Evolutionary conservation across 2,329 filamentous ascomycete genomes (phyloP).

Genomic region (Penicillium brasilianum): DNA sequence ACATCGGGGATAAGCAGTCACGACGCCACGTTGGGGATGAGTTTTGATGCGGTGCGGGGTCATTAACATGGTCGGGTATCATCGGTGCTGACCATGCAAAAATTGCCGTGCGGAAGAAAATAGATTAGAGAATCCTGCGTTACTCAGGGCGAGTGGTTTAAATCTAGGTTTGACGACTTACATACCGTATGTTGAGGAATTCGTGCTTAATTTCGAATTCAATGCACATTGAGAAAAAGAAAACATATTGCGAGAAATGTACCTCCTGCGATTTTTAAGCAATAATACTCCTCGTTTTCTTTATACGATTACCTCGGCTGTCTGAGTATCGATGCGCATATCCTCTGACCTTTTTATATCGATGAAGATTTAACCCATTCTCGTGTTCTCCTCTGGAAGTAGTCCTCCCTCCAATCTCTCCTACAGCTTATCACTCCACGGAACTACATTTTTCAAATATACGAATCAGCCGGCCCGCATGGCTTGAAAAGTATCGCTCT

Average conservation of each 20-base stretch:
- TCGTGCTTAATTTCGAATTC: neutral
- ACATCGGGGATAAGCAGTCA: neutral
- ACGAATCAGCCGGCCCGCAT: constrained; percentile 17
- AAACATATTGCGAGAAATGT: too few relatives aligned
- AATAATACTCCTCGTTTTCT: neutral
- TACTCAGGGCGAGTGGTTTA: neutral
- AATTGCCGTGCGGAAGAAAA: neutral
- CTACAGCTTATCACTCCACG: neutral
- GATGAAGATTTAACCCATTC: neutral
- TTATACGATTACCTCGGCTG: neutral
- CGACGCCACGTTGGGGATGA: constrained; percentile 12
- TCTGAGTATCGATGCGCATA: too few relatives aligned
- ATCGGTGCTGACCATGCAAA: constrained; percentile 9
- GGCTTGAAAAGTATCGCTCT: constrained; percentile 18
- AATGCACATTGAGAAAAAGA: neutral
- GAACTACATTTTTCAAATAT: neutral
- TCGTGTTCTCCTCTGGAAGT: constrained; percentile 13
- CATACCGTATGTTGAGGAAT: neutral
- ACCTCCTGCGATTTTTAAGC: neutral
- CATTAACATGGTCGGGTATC: constrained; percentile 15
- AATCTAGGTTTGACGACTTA: neutral
- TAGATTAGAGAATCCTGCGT: neutral
- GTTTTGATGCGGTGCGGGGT: constrained; percentile 12
- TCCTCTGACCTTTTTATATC: neutral
- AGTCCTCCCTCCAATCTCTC: neutral